Percentiles rank a stretch among this genome's conserved stretches.
Conservation (phyloP, 257 asterid genomes). For the Solanum paucissectum region DNA sequence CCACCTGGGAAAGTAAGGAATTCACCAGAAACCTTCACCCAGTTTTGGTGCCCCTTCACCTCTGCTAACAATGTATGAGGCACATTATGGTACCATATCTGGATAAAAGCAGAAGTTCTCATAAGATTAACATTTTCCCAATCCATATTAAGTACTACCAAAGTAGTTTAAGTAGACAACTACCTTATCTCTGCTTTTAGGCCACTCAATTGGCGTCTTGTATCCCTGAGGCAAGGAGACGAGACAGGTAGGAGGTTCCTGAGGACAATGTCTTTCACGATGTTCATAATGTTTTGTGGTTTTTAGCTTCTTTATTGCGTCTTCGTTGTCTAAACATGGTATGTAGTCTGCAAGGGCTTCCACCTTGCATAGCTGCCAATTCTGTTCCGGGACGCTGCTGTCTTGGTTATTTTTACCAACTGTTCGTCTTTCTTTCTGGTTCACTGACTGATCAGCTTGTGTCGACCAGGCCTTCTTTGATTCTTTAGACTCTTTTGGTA, state of each 20-base stretch:
- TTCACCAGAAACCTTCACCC: conserved; percentile 86
- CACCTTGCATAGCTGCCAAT: conserved; percentile 63
- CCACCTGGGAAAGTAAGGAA: conserved; percentile 93
- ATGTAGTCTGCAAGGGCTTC: conserved; percentile 70
- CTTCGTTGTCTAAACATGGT: conserved; percentile 86
- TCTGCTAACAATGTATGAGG: conserved; percentile 67
- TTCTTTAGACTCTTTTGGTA: conserved; percentile 45
- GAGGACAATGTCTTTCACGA: conserved; percentile 87
- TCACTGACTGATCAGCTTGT: conserved; percentile 62
- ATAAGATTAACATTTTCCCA: background rate
- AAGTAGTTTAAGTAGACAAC: background rate
- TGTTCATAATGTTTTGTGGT: conserved; percentile 56
- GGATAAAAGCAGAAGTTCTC: conserved; percentile 1
- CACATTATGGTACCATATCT: conserved; percentile 89
- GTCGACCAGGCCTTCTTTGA: conserved; percentile 64
- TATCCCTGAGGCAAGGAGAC: conserved; percentile 66
- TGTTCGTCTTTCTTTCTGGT: conserved; percentile 60
- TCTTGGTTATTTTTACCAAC: conserved; percentile 27
- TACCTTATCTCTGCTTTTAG: conserved; percentile 88
- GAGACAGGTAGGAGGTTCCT: conserved; percentile 63
- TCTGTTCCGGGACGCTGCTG: conserved; percentile 6
- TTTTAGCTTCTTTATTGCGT: conserved; percentile 39
- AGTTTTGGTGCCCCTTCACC: conserved; percentile 84
- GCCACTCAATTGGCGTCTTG: conserved; percentile 64
- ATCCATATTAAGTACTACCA: background rate